Conservation (phyloP, 768 basidiomycete species). For the Lactarius trivialis region DNA sequence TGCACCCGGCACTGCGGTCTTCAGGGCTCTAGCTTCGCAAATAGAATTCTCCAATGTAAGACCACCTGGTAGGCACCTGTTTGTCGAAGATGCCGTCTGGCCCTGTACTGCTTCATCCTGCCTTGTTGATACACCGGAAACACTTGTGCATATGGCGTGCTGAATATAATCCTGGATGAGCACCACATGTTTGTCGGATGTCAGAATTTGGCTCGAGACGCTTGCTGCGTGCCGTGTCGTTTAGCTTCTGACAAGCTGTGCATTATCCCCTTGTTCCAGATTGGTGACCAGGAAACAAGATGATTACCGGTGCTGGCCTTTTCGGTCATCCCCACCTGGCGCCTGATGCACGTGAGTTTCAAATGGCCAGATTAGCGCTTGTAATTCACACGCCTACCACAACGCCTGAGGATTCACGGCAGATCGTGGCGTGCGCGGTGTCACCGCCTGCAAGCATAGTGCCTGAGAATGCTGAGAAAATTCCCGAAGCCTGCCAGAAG, state of each 20-base stretch:
- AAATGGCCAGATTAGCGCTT: background rate
- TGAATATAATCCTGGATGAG: background rate
- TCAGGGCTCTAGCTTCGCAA: conserved; percentile 2
- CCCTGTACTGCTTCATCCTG: background rate
- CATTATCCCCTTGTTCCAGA: background rate
- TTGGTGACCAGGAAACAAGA: background rate
- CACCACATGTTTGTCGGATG: background rate
- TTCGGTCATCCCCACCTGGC: background rate
- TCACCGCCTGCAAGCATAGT: background rate
- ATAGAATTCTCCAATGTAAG: background rate
- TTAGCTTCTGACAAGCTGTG: background rate
- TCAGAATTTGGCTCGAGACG: background rate
- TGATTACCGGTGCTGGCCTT: background rate
- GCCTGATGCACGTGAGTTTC: background rate
- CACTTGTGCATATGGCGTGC: background rate
- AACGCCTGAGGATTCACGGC: background rate
- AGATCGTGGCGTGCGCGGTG: background rate
- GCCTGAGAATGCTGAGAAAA: background rate
- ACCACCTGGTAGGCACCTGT: background rate
- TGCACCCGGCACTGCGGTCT: background rate
- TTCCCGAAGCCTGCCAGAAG: background rate
- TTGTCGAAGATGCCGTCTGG: background rate
- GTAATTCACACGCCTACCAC: conserved; percentile 7
- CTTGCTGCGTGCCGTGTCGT: background rate
- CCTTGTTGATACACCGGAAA: background rate